Conservation (phyloP, 805 yeast species). For the Metschnikowia cubensis region DNA sequence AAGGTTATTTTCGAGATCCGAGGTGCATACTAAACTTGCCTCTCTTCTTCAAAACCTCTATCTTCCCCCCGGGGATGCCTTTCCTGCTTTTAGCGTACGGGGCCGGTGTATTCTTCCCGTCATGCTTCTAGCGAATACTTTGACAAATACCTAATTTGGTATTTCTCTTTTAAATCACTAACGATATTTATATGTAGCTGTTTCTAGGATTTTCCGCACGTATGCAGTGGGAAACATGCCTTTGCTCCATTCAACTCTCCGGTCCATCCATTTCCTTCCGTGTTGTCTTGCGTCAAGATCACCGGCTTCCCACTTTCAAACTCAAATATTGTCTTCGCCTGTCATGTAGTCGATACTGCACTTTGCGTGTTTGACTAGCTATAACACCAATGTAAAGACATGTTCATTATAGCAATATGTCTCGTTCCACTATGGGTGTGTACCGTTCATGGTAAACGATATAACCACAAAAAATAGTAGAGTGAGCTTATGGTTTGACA, state of each 20-base stretch:
- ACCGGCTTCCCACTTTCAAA: constrained; percentile 72
- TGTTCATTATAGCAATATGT: too few relatives aligned
- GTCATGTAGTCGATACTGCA: constrained; percentile 67
- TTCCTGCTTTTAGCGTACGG: constrained; percentile 20
- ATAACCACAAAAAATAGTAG: too few relatives aligned
- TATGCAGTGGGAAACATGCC: constrained; percentile 84
- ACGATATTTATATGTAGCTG: constrained; percentile 11
- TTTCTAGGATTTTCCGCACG: constrained; percentile 37
- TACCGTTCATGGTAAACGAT: too few relatives aligned
- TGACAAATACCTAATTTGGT: constrained; percentile 21
- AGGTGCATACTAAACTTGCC: constrained; percentile 38
- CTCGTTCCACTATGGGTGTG: too few relatives aligned
- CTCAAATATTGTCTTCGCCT: constrained; percentile 70
- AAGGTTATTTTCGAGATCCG: constrained; percentile 96
- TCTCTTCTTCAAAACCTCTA: constrained; percentile 9
- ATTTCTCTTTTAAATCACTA: constrained; percentile 22
- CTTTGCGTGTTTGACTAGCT: too few relatives aligned
- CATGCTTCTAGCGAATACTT: constrained; percentile 19
- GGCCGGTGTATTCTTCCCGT: constrained; percentile 15
- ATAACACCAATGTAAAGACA: too few relatives aligned
- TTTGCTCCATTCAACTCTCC: constrained; percentile 63
- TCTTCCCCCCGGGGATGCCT: constrained; percentile 11
- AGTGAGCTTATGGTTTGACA: too few relatives aligned
- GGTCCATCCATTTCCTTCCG: constrained; percentile 90
- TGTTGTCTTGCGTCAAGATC: constrained; percentile 50